A percentile compares a stretch with the other conserved stretches of the same genome.
phyloP scores from a whole-genome alignment of 2,329 filamentous ascomycete species.

The Colletotrichum liriopes region DNA sequence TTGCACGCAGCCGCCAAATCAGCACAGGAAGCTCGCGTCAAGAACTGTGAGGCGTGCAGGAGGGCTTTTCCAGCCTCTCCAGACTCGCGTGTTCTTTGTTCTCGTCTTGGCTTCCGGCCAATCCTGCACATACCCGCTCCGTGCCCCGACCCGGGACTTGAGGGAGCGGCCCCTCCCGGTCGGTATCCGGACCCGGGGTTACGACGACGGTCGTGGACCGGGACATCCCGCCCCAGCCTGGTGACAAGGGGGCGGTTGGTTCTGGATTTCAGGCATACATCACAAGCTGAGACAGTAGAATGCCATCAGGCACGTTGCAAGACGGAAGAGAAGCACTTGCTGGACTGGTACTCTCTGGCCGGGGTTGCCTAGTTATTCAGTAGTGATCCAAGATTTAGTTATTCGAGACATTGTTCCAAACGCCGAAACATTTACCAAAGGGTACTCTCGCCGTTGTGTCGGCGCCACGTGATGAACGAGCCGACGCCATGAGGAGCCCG shows the following conservation, averaged over 20 bases:
- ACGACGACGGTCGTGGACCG: not conserved
- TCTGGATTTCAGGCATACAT: not conserved
- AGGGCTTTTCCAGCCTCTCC: not conserved
- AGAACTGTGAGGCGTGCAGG: not conserved
- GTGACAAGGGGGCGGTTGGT: too few relatives aligned
- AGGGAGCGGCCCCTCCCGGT: not conserved
- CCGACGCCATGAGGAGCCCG: not conserved
- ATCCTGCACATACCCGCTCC: not conserved
- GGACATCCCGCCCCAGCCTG: not conserved
- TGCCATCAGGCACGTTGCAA: not conserved
- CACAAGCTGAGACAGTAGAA: not conserved
- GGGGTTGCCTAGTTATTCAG: not conserved
- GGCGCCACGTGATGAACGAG: not conserved
- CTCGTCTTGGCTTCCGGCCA: not conserved
- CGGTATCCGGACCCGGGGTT: not conserved
- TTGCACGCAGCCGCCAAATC: not conserved
- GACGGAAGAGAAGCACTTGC: not conserved
- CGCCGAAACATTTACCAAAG: not conserved
- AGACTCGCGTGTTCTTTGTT: not conserved
- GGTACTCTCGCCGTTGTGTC: not conserved
- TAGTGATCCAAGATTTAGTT: not conserved
- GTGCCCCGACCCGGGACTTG: not conserved
- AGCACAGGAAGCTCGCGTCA: not conserved
- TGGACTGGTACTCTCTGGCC: not conserved
- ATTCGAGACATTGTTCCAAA: constrained; percentile 7